Percentiles rank a stretch among this genome's conserved stretches.
Evolutionary conservation across 2,329 filamentous ascomycete species (phyloP).

Genomic region (Fusarium sp.): DNA sequence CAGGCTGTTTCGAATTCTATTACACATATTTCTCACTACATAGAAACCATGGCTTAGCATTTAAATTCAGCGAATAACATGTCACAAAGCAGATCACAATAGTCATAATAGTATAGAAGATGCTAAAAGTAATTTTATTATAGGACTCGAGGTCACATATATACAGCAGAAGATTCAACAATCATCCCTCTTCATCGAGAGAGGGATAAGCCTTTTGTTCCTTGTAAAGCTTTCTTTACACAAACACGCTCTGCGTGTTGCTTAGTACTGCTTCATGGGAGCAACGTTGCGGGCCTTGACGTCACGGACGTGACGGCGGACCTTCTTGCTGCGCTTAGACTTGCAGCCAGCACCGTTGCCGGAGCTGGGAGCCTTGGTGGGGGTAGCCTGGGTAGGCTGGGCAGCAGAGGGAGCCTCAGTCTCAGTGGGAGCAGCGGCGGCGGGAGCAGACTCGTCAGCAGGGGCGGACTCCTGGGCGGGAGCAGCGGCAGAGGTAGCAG

Average conservation of each 20-base stretch:
- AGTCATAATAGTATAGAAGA: background rate
- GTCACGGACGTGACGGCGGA: slow-evolving; percentile 47
- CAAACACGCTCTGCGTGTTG: slow-evolving; percentile 40
- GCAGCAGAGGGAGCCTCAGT: slow-evolving; percentile 30
- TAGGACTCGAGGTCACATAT: slow-evolving; percentile 48
- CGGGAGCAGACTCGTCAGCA: slow-evolving; percentile 2
- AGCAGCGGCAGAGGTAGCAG: slow-evolving; percentile 29
- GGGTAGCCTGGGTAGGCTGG: slow-evolving; percentile 38
- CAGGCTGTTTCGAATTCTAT: too few relatives aligned
- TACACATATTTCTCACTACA: too few relatives aligned
- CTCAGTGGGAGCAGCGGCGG: slow-evolving; percentile 26
- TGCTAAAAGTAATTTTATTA: slow-evolving; percentile 17
- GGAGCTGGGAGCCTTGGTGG: slow-evolving; percentile 13
- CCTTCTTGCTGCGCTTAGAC: slow-evolving; percentile 46
- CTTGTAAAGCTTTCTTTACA: slow-evolving; percentile 34
- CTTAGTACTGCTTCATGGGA: slow-evolving; percentile 15
- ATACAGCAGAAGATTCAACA: slow-evolving; percentile 49
- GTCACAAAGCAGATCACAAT: background rate
- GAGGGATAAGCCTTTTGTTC: slow-evolving; percentile 25
- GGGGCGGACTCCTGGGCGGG: slow-evolving; percentile 11
- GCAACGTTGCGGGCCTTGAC: slow-evolving; percentile 41
- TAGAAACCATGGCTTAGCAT: too few relatives aligned
- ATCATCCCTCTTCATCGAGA: slow-evolving; percentile 32
- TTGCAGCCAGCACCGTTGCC: slow-evolving; percentile 31
- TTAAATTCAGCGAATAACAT: background rate